Conservation (phyloP, 2,329 filamentous ascomycete genomes). For the Penicillium sp. region DNA sequence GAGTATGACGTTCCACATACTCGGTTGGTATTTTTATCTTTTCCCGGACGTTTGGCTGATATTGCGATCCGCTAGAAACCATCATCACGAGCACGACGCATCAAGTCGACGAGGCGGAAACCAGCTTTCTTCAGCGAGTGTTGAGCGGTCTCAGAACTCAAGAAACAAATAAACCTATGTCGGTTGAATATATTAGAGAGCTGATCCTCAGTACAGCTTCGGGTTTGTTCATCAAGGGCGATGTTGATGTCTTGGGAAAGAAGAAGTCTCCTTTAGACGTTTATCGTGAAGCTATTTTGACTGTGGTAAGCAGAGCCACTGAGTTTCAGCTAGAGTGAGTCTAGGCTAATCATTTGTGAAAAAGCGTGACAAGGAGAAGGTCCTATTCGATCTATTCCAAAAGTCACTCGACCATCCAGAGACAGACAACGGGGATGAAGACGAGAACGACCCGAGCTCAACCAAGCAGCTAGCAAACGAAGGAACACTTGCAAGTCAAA, state of each 20-base stretch:
- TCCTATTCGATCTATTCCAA: background rate
- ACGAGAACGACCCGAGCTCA: background rate
- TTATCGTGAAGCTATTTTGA: slow-evolving; percentile 11
- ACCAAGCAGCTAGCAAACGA: background rate
- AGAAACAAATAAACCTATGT: background rate
- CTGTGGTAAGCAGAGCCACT: slow-evolving; percentile 6
- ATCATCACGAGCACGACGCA: slow-evolving; percentile 15
- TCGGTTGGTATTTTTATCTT: too few relatives aligned
- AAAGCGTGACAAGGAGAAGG: slow-evolving; percentile 6
- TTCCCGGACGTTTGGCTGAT: background rate
- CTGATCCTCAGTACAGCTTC: slow-evolving; percentile 10
- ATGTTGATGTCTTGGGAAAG: background rate
- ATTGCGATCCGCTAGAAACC: background rate
- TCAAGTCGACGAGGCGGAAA: background rate
- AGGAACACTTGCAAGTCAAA: background rate
- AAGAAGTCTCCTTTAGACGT: slow-evolving; percentile 14
- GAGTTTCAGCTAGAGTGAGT: background rate
- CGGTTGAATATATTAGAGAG: slow-evolving; percentile 3
- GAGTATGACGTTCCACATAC: slow-evolving; percentile 6
- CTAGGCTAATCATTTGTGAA: background rate
- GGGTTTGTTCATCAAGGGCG: slow-evolving; percentile 2
- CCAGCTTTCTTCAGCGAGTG: slow-evolving; percentile 6
- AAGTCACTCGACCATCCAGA: background rate
- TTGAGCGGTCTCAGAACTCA: slow-evolving; percentile 1
- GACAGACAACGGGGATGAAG: background rate